Conservation (phyloP, 2,329 filamentous ascomycete genomes). For the Colletotrichum viniferum region DNA sequence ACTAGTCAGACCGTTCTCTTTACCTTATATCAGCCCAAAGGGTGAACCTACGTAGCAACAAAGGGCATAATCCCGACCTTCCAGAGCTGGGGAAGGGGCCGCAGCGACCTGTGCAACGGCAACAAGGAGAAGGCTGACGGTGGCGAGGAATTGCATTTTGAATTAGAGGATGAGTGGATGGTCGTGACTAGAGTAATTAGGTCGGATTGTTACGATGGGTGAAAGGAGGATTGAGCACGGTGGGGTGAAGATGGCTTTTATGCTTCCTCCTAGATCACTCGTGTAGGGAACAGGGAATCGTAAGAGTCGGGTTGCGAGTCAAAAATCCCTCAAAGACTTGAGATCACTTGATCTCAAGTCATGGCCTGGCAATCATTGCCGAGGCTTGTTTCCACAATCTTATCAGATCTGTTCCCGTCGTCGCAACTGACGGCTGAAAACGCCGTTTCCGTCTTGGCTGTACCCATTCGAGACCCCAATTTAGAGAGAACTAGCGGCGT, state of each 20-base stretch:
- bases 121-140: not conserved
- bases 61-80: not conserved
- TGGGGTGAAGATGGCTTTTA: not conserved
- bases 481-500: fast-evolving
- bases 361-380: not conserved
- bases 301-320: not conserved
- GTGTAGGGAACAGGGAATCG: no score
- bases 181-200: not conserved
- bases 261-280: not conserved
- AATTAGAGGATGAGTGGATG: not conserved
- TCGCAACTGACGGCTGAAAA: not conserved
- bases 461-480: not conserved
- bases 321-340: not conserved
- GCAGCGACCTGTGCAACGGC: not conserved
- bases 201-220: not conserved
- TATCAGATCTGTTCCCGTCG: not conserved
- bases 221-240: not conserved
- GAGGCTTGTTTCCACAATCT: not conserved
- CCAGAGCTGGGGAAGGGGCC: not conserved
- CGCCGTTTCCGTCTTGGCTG: not conserved
- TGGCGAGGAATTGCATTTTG: not conserved
- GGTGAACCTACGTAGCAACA: not conserved
- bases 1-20: not conserved
- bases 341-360: not conserved
- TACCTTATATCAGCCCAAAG: not conserved